Conservation (phyloP, 371 early-diverging fungal genomes). For the Mortierella polycephala region DNA sequence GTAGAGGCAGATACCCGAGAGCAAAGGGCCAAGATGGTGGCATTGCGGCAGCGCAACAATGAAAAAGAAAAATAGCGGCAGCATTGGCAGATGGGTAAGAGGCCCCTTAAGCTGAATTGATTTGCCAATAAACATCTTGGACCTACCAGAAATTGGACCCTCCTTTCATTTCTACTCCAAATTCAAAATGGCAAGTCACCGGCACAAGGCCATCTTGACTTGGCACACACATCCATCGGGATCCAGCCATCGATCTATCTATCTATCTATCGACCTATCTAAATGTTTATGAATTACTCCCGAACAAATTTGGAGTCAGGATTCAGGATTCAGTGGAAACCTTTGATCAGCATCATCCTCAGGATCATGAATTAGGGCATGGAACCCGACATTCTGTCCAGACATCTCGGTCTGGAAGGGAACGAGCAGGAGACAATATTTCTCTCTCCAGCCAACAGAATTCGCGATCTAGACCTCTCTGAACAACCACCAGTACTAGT, state of each 20-base stretch:
- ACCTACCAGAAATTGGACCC: constrained; percentile 5
- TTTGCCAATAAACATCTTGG: not conserved
- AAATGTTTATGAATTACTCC: not conserved
- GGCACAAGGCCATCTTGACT: not conserved
- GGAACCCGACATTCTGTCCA: too few relatives aligned
- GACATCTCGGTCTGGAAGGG: too few relatives aligned
- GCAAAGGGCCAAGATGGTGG: constrained; percentile 57
- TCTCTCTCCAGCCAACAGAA: too few relatives aligned
- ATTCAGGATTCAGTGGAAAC: too few relatives aligned
- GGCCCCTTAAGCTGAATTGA: constrained; percentile 5
- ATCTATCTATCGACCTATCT: constrained; percentile 7
- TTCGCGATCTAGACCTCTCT: too few relatives aligned
- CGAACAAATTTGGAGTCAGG: not conserved
- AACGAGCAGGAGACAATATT: too few relatives aligned
- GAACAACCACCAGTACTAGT: too few relatives aligned
- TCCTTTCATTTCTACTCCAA: constrained; percentile 41
- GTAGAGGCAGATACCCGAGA: constrained; percentile 71
- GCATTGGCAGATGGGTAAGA: not conserved
- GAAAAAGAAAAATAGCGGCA: constrained; percentile 10
- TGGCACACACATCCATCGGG: constrained; percentile 2
- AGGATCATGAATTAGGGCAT: too few relatives aligned
- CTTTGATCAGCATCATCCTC: too few relatives aligned
- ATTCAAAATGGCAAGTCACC: constrained; percentile 44
- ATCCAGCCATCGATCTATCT: not conserved
- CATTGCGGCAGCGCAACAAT: constrained; percentile 2